Base-by-base conservation (phyloP, 2,329 filamentous ascomycete species). In the Scedosporium dehoogii region DNA sequence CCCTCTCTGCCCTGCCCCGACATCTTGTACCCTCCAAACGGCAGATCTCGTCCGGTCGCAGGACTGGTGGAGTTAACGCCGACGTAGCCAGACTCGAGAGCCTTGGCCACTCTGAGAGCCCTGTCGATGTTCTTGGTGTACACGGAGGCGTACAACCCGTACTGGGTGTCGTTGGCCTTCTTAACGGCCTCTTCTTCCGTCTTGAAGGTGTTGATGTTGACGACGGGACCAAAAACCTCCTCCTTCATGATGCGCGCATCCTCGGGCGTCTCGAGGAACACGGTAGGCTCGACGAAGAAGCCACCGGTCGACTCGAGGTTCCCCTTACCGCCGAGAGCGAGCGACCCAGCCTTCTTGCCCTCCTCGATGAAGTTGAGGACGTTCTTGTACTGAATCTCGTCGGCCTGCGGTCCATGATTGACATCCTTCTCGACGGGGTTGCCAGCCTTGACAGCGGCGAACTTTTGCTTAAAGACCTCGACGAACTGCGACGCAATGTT, bases 161-260 rank as follows among this genome's bases (percentile, higher is more conserved):
- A 84, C 1, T 75, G 78, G 1, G 79, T 81, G 64, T 84, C 66
- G 57, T 75, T 75, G 0, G 73, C 72, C 6, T 70, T 68, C 4
- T 55, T 60, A 1, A 76, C 59, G 0, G 71, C 74, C 48, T 75
- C 72, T 0, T 67, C 68, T 27, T 75, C 74, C 0, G 68, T 69
- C 21, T 67, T 67, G 62, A 76, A 74, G 73, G 64, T 78, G 61
- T 79, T 79, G 65, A 88, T 80, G 25, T 79, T 79, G 0, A 84
- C 80, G 3, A 89, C 85, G 0, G 85, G 85, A 0, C 85, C 85
- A 65, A 88, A 88, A 0, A 87, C 78, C 64, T 88, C 85, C 65
- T 87, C 83, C 21, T 79, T 78, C 71, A 81, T 81, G 59, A 87
- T 79, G 62, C 73, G 73, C 23, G 72, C 68, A 7, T 68, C 60